Base-by-base conservation (phyloP, 768 basidiomycete species). In the Paxillus rubicundulus region DNA sequence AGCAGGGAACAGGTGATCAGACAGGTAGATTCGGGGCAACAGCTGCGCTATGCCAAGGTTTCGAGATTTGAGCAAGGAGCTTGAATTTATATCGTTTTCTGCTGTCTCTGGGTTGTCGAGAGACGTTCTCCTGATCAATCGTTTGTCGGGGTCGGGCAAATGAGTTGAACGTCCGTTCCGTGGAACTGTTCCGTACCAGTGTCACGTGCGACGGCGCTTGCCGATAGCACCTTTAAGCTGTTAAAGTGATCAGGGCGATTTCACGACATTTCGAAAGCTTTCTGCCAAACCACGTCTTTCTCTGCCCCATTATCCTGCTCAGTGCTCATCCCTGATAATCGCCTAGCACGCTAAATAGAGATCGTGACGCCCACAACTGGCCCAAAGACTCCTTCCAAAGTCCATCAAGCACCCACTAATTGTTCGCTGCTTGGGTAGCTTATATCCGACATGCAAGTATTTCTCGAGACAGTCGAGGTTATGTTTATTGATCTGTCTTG, bases 201-300 rank as follows among this genome's bases (percentile, higher is more conserved):
- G 54, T 68, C 65, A 67, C 66, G 65, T 67, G 66, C 49, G 5
- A 32, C 65, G 65, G 65, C 50, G 60, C 65, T 67, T 67, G 65
- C 64, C 64, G 64, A 67, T 58, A 54, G 45, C 5, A 53, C 60
- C 44, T 62, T 65, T 58, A 54, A 58, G 60, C 52, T 58, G 65
- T 67, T 65, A 67, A 66, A 67, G 65, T 64, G 65, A 67, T 66
- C 65, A 63, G 47, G 55, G 51, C 54, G 52, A 50, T 50, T 24
- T 43, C 49, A 32, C 40, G 49, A 58, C 55, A 38, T 39, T 58
- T 24, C 55, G 47, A 48, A 58, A 8, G 45, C 55, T 54, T 54
- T 49, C 55, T 53, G 53, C 30, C 47, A 53, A 46, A 50, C 49
- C 27, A 41, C 61, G 42, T 45, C 52, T 39, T 60, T 48, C 24